phyloP scores from a whole-genome alignment of 768 basidiomycete species.

The Trametes sanguinea region DNA sequence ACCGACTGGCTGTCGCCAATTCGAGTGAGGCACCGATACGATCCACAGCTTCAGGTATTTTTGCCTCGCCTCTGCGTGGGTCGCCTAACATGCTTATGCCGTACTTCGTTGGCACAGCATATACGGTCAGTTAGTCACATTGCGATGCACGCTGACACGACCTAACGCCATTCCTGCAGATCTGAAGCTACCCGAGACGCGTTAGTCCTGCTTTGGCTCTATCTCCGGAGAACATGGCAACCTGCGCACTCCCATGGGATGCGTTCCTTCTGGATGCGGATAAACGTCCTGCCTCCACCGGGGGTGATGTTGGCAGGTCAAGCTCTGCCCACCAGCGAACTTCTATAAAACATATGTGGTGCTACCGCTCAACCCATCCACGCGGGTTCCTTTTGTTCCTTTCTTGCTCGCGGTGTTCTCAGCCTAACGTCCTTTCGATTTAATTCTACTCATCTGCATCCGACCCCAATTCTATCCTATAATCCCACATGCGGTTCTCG shows the following conservation, averaged over 20 bases:
- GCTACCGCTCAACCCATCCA: neutral
- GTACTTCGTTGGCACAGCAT: neutral
- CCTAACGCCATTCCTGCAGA: neutral
- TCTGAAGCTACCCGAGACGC: neutral
- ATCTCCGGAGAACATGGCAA: neutral
- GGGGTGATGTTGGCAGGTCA: neutral
- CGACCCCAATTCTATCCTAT: neutral
- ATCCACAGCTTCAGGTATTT: no score
- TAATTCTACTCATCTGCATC: neutral
- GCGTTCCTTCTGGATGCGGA: neutral
- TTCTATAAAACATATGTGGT: neutral
- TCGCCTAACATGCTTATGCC: neutral
- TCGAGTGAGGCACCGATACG: no score
- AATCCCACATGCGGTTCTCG: constrained; percentile 7
- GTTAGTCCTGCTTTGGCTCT: neutral
- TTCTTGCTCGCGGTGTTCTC: neutral
- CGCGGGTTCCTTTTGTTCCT: neutral
- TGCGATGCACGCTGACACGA: neutral
- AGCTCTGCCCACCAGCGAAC: neutral
- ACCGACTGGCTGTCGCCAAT: no score
- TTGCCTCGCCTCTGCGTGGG: no score
- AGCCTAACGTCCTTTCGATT: neutral
- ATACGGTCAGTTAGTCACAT: neutral
- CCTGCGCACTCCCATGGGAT: neutral
- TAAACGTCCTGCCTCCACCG: no score